phyloP scores from a whole-genome alignment of 345 rosid genomes.

The Brassica napus region DNA sequence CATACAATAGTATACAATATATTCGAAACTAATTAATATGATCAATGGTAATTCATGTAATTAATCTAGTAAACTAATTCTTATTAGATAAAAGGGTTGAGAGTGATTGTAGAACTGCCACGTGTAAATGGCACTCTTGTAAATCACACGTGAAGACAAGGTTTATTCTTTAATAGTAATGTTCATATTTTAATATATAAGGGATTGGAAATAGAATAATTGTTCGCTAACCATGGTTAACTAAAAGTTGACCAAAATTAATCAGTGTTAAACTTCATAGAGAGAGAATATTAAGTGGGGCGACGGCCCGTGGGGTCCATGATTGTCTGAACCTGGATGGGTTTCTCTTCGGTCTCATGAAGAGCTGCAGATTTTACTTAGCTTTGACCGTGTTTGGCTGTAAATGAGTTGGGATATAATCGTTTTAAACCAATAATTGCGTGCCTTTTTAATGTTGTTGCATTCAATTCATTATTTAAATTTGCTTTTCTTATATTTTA shows the following conservation, averaged over 20 bases:
- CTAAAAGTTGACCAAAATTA: conserved; percentile 35
- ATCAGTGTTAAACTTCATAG: conserved; percentile 31
- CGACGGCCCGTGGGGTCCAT: conserved; percentile 44
- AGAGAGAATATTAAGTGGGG: conserved; percentile 32
- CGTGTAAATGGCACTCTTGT: too few relatives aligned
- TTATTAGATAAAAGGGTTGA: too few relatives aligned
- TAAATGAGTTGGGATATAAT: conserved; percentile 42
- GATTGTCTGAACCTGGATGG: conserved; percentile 36
- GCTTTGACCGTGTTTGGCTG: conserved; percentile 41
- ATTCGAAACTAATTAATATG: too few relatives aligned
- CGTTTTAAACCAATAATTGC: conserved; percentile 37
- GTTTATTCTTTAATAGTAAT: too few relatives aligned
- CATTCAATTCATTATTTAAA: conserved; percentile 1
- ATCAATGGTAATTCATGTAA: too few relatives aligned
- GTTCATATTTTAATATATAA: too few relatives aligned
- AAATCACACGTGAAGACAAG: too few relatives aligned
- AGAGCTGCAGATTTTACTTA: conserved; percentile 26
- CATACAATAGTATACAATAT: too few relatives aligned
- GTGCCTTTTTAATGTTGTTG: conserved; percentile 29
- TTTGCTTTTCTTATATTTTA: background rate
- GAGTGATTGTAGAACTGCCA: too few relatives aligned
- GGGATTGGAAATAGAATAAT: background rate
- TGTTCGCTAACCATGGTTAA: conserved; percentile 36
- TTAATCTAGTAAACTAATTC: too few relatives aligned
- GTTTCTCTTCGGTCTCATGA: conserved; percentile 35